These are phyloP conservation scores for Scenedesmus sp. DNA, from an alignment of 163 green algal genomes.

Conservation along the genomic window DNA sequence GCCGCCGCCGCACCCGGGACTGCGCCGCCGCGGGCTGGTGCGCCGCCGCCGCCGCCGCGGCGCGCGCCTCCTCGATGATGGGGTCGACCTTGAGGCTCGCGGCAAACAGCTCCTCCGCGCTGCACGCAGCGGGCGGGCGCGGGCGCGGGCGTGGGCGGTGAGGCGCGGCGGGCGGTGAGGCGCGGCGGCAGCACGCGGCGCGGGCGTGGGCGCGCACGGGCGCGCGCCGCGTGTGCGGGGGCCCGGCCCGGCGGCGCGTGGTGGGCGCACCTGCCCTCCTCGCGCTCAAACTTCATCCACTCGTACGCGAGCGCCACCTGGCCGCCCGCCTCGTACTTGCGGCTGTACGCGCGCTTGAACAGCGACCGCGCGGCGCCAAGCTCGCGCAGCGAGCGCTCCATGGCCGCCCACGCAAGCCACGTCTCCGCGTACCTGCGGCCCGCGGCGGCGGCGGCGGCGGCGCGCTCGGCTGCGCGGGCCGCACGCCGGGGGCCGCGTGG, in stretches of 20 bases:
- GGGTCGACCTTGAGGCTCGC: constrained; percentile 72
- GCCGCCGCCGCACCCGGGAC: constrained; percentile 58
- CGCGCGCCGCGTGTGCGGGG: too few species aligned
- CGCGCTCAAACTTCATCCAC: constrained; percentile 86
- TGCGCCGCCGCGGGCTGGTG: constrained; percentile 56
- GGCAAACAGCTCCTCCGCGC: constrained; percentile 64
- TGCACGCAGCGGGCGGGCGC: constrained; percentile 48
- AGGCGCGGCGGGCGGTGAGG: background rate
- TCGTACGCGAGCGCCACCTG: constrained; percentile 68
- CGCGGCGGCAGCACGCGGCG: background rate
- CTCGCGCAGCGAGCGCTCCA: constrained; percentile 65
- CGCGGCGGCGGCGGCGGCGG: too few species aligned
- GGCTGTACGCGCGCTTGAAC: constrained; percentile 68
- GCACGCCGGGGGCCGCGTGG: too few species aligned
- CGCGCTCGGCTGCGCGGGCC: too few species aligned
- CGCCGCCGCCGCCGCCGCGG: constrained; percentile 57
- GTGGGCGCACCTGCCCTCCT: constrained; percentile 85
- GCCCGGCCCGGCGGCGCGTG: too few species aligned
- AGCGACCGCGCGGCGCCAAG: constrained; percentile 58
- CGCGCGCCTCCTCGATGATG: constrained; percentile 66
- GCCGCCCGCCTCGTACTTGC: constrained; percentile 66
- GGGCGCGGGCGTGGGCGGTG: too few species aligned
- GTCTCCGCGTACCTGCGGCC: constrained; percentile 58
- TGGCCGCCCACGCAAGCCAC: constrained; percentile 71
- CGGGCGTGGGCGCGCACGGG: background rate